These are phyloP conservation scores for Eragrostis curvula DNA, from an alignment of 176 grass and related monocot genomes.

Conservation along the genomic window DNA sequence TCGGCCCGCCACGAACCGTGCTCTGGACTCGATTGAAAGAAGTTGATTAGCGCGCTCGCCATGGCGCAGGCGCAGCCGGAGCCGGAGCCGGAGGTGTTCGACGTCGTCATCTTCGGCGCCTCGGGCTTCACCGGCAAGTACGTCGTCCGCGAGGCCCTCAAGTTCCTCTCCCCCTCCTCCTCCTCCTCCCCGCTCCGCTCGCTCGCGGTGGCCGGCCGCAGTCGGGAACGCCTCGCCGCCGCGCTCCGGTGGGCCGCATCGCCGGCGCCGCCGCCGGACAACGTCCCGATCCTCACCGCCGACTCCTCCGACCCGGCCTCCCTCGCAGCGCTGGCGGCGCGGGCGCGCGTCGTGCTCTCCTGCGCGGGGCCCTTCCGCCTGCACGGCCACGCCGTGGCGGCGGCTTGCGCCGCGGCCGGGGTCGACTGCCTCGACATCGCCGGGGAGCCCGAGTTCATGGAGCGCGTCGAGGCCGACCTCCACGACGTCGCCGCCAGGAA, in stretches of 20 bases:
- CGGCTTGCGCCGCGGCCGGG: constrained; percentile 60
- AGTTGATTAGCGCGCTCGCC: too few species aligned
- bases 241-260: constrained; percentile 66
- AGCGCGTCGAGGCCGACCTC: constrained; percentile 70
- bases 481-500: constrained; percentile 50
- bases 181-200: constrained; percentile 49
- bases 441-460: constrained; percentile 94
- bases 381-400: constrained; percentile 66
- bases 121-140: constrained; percentile 94
- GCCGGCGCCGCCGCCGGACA: constrained; percentile 30
- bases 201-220: constrained; percentile 75
- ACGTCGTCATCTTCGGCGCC: constrained; percentile 85
- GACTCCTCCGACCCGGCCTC: constrained; percentile 68
- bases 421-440: constrained; percentile 84
- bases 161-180: constrained; percentile 50
- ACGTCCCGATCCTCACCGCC: constrained; percentile 63
- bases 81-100: constrained; percentile 66
- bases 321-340: constrained; percentile 53
- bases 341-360: constrained; percentile 61
- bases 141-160: constrained; percentile 83
- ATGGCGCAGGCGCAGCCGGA: constrained; percentile 35
- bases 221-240: constrained; percentile 55
- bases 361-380: constrained; percentile 80
- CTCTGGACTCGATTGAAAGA: too few species aligned
- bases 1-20: too few species aligned